Base-by-base conservation (phyloP, 257 asterid species). In the Penstemon newberryi region DNA sequence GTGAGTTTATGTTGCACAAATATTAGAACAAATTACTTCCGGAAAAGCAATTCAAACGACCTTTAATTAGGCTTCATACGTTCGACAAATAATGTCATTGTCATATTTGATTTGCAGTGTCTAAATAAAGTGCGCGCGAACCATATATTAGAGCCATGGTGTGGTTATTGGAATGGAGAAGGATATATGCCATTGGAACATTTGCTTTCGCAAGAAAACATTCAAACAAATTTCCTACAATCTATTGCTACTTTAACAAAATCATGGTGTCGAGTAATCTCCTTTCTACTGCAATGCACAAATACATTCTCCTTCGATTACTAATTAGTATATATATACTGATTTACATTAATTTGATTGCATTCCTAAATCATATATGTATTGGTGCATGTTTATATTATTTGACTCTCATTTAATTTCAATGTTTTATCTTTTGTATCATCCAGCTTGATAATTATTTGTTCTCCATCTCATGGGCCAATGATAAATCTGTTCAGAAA, bases 61-160 rank as follows among this genome's bases (percentile, higher is more conserved):
- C 36, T 57, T 58, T 60, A 49, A 9, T 6, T 8, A 15, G 18
- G 18, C 18, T 15, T 15, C 18, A 15, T 15, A 55, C 6, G n/a
- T 51, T 51, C 5, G 36, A n/a, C 18, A 53, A 53, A 6, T n/a
- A 53, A 0, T 13, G 7, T 7, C 37, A n/a, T 7, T 3, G 4
- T 19, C 37, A 25, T 56, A 25, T 65, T 65, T 50, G 13, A 7
- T 39, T 8, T 41, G 64, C 45, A 70, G 75, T 70, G 75, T 51
- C 56, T 70, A 18, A 49, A 42, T 7, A 51, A 54, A 51, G 41
- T 70, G 40, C 5, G 19, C 12, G 1, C 1, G 1, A 0, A 2
- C 46, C 6, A 25, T 0, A 59, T 73, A 5, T 18, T 66, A 42
- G 78, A 73, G 7, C 78, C 73, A 2, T 71, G 46, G 75, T 79